Evolutionary conservation across 1,139 yeast species (phyloP).

Genomic region (Magnusiomyces fungicola): DNA sequence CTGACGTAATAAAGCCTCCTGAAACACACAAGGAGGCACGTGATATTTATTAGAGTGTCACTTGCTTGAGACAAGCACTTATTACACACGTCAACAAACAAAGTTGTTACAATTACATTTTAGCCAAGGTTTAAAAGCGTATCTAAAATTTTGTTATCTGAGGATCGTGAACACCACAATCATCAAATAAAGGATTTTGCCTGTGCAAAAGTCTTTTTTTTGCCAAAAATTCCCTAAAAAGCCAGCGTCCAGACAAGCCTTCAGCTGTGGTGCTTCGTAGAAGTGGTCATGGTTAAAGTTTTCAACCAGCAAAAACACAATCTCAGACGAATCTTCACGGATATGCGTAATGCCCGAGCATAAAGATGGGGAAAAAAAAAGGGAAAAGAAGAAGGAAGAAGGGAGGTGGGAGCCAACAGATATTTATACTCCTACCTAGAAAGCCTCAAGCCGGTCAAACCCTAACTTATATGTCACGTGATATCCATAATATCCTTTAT

Average conservation of each 20-base stretch:
- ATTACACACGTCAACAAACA: no score
- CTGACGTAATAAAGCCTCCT: background rate
- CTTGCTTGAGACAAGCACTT: no score
- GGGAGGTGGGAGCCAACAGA: conserved; percentile 2
- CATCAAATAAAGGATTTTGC: no score
- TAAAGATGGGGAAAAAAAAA: conserved; percentile 67
- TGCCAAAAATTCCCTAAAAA: conserved; percentile 76
- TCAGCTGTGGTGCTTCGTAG: conserved; percentile 45
- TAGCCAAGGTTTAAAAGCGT: no score
- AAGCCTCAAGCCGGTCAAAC: no score
- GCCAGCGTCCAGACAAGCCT: conserved; percentile 37
- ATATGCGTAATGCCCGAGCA: conserved; percentile 99
- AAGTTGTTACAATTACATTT: no score
- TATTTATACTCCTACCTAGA: conserved; percentile 4
- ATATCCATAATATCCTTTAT: no score
- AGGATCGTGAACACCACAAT: no score
- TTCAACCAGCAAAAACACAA: conserved; percentile 99
- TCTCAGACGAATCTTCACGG: conserved; percentile 99
- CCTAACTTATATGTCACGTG: no score
- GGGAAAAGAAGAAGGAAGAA: conserved; percentile 13
- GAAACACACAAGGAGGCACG: background rate
- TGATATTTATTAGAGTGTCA: no score
- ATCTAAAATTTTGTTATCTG: no score
- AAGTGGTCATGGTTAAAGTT: conserved; percentile 98
- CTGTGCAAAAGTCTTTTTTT: no score